Evolutionary conservation across 768 basidiomycete species (phyloP).

Genomic region (Sistotremastrum suecicum): DNA sequence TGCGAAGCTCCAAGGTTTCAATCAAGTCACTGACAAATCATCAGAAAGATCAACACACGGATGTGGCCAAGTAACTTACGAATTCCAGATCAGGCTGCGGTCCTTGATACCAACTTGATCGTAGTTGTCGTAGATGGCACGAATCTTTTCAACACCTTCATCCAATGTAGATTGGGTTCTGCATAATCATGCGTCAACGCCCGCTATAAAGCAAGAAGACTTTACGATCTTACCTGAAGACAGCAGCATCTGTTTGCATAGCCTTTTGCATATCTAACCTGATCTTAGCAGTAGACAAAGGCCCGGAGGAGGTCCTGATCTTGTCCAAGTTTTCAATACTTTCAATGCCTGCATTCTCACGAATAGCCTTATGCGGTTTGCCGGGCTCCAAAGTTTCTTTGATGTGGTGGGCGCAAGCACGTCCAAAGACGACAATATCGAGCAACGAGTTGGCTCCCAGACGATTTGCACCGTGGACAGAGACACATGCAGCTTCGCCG

Average conservation of each 20-base stretch:
- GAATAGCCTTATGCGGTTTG: slow-evolving; percentile 78
- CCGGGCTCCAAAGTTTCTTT: slow-evolving; percentile 81
- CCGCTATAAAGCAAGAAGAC: neutral
- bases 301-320: slow-evolving; percentile 70
- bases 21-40: slow-evolving; percentile 64
- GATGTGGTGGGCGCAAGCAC: slow-evolving; percentile 98
- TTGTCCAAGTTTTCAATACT: slow-evolving; percentile 83
- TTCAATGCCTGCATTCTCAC: slow-evolving; percentile 72
- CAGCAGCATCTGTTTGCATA: slow-evolving; percentile 96
- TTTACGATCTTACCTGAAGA: slow-evolving; percentile 60
- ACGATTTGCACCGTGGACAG: slow-evolving; percentile 98
- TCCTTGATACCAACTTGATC: slow-evolving; percentile 93
- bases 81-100: slow-evolving; percentile 99
- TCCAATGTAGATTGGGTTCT: slow-evolving; percentile 84
- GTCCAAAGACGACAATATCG: slow-evolving; percentile 98
- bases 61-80: slow-evolving; percentile 38
- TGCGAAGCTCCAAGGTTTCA: slow-evolving; percentile 94
- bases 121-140: slow-evolving; percentile 76
- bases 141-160: slow-evolving; percentile 82
- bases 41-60: neutral
- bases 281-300: slow-evolving; percentile 78
- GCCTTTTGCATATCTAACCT: slow-evolving; percentile 97
- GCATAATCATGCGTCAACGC: slow-evolving; percentile 4
- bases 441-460: slow-evolving; percentile 98
- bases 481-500: slow-evolving; percentile 97